Percentiles rank a stretch among this genome's conserved stretches.
Evolutionary conservation across 441 rosid genomes (phyloP).

Genomic region (Bruguiera hainesii): DNA sequence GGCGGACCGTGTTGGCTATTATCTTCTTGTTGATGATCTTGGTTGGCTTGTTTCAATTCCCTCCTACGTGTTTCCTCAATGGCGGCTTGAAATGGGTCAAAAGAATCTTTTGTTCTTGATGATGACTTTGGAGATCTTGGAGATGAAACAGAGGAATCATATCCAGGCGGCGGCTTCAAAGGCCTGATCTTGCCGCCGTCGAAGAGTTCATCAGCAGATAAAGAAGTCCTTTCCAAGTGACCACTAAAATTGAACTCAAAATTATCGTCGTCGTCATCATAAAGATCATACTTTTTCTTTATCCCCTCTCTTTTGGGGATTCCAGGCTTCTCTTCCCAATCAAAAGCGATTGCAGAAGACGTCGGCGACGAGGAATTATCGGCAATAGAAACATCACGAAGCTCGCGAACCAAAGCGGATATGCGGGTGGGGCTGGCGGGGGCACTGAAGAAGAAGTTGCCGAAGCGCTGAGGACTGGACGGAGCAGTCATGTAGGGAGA

Average conservation of each 20-base stretch:
- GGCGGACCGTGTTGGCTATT: too few species aligned
- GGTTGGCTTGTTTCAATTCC: slow-evolving; percentile 11
- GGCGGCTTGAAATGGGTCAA: slow-evolving; percentile 38
- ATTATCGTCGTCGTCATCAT: slow-evolving; percentile 31
- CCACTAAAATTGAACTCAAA: slow-evolving; percentile 88
- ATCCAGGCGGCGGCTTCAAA: slow-evolving; percentile 46
- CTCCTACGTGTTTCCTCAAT: slow-evolving; percentile 30
- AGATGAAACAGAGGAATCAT: slow-evolving; percentile 30
- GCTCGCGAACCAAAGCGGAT: slow-evolving; percentile 21
- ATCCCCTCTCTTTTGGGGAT: slow-evolving; percentile 33
- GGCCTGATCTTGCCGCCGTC: slow-evolving; percentile 83
- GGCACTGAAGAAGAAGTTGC: slow-evolving; percentile 56
- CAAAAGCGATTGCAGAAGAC: slow-evolving; percentile 34
- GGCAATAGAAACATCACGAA: slow-evolving; percentile 15
- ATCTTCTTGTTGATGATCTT: slow-evolving; percentile 4
- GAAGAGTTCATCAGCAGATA: slow-evolving; percentile 86
- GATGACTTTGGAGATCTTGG: slow-evolving; percentile 34
- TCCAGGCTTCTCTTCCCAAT: slow-evolving; percentile 47
- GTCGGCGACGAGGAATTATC: slow-evolving; percentile 7
- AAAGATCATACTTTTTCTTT: background rate
- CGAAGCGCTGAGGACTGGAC: slow-evolving; percentile 73
- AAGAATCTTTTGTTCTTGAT: slow-evolving; percentile 33
- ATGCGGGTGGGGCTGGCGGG: slow-evolving; percentile 58
- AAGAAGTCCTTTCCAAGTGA: slow-evolving; percentile 56
- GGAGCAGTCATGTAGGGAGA: slow-evolving; percentile 95